Percentiles rank a stretch among this genome's conserved stretches.
phyloP scores from a whole-genome alignment of 306 rosid species.

The Sicyos edulis region DNA sequence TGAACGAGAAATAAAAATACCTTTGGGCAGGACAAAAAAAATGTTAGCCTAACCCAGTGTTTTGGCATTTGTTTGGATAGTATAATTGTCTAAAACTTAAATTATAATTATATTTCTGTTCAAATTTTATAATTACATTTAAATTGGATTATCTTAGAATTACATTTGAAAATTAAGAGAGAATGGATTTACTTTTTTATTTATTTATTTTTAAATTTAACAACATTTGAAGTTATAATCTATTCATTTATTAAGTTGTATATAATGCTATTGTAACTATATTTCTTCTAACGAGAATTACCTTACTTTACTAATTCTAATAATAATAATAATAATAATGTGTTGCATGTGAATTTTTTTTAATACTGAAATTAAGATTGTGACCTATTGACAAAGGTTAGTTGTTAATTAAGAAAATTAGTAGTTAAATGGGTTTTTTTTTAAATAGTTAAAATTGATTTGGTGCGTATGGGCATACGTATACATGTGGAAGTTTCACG shows the following conservation, averaged over 20 bases:
- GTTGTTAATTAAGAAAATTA: not conserved
- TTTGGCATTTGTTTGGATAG: not conserved
- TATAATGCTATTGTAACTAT: too few species aligned
- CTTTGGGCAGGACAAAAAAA: not conserved
- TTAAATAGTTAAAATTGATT: not conserved
- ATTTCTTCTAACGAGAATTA: too few species aligned
- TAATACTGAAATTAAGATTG: not conserved
- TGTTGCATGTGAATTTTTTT: not conserved
- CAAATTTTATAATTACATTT: too few species aligned
- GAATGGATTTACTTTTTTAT: too few species aligned
- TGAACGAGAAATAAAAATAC: not conserved
- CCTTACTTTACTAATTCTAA: too few species aligned
- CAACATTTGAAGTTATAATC: too few species aligned
- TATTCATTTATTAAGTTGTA: too few species aligned
- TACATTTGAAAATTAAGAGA: too few species aligned
- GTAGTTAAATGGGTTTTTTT: not conserved
- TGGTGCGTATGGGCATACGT: slow-evolving; percentile 15
- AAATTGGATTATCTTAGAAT: too few species aligned
- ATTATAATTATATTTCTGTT: not conserved
- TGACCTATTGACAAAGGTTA: not conserved
- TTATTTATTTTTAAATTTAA: too few species aligned
- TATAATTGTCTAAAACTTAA: not conserved
- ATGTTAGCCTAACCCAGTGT: not conserved
- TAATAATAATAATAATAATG: not conserved
- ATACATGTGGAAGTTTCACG: slow-evolving; percentile 13